These are phyloP conservation scores for Acephala macrosclerotiorum DNA, from an alignment of 2,329 filamentous ascomycete genomes.

Conservation along the genomic window DNA sequence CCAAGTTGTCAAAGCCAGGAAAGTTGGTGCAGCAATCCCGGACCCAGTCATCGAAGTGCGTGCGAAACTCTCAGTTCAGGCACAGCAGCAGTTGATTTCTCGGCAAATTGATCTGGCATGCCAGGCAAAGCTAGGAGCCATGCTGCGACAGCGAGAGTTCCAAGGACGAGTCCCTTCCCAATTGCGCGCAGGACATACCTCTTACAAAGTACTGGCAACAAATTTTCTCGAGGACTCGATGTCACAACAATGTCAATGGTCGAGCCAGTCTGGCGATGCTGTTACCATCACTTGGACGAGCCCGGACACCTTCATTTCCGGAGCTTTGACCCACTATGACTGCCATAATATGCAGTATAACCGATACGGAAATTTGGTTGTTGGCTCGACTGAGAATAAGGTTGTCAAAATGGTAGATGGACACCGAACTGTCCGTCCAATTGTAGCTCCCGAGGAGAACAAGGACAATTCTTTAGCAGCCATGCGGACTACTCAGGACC, in stretches of 20 bases:
- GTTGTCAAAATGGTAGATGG: constrained; percentile 60
- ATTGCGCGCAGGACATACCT: constrained; percentile 27
- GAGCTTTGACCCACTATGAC: constrained; percentile 69
- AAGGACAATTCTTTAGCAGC: constrained; percentile 62
- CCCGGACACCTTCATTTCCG: constrained; percentile 61
- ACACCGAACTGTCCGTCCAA: constrained; percentile 63
- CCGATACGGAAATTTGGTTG: constrained; percentile 66
- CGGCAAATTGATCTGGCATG: neutral
- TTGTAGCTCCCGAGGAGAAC: constrained; percentile 50
- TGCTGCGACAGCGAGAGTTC: constrained; percentile 37
- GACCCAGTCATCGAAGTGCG: constrained; percentile 2
- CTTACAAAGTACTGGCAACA: constrained; percentile 33
- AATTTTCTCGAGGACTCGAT: constrained; percentile 57
- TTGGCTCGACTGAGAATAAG: constrained; percentile 57
- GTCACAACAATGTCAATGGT: constrained; percentile 60
- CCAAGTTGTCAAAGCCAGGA: neutral
- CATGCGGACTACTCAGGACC: constrained; percentile 65
- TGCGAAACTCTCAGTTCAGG: neutral
- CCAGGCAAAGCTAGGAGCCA: neutral
- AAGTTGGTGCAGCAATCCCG: neutral
- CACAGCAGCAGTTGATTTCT: neutral
- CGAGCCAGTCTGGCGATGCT: constrained; percentile 68
- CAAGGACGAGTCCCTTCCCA: constrained; percentile 31
- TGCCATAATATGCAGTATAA: constrained; percentile 71
- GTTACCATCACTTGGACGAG: constrained; percentile 65